A percentile compares a stretch with the other conserved stretches of the same genome.
Conservation (phyloP, 2,329 filamentous ascomycete species). For the Sarocladiaceae sp. region DNA sequence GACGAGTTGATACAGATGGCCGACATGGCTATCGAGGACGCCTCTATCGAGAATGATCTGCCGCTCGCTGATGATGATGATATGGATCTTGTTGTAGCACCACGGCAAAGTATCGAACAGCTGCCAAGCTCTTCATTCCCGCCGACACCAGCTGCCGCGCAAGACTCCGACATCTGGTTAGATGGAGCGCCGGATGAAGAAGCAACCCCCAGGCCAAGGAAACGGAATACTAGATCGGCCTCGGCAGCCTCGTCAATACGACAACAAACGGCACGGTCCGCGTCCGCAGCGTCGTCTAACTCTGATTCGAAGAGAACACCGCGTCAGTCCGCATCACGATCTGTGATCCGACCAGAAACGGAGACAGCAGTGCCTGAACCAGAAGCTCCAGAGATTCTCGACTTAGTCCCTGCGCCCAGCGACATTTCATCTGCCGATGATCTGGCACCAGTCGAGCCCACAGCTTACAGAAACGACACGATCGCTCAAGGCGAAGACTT, state of each 20-base stretch:
- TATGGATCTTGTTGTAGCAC: constrained; percentile 21
- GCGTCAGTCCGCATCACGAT: not conserved
- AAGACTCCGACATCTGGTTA: constrained; percentile 43
- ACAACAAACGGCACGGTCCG: not conserved
- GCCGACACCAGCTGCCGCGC: constrained; percentile 14
- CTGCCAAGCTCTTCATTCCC: not conserved
- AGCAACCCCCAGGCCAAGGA: constrained; percentile 27
- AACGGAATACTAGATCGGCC: constrained; percentile 9
- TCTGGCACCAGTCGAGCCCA: constrained; percentile 13
- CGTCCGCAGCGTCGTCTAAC: not conserved
- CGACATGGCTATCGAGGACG: constrained; percentile 16
- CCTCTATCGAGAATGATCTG: constrained; percentile 13
- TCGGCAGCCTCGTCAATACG: not conserved
- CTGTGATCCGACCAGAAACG: not conserved
- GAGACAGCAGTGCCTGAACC: not conserved
- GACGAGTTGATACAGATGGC: constrained; percentile 23
- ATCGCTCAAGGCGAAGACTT: constrained; percentile 50
- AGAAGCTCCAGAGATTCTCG: not conserved
- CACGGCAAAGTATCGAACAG: constrained; percentile 1
- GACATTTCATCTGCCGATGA: constrained; percentile 30
- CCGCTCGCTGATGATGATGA: constrained; percentile 21
- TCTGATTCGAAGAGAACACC: not conserved
- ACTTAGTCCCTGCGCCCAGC: constrained; percentile 23
- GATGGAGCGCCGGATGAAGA: constrained; percentile 33
- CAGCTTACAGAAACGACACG: constrained; percentile 31